phyloP scores from a whole-genome alignment of 352 stramenopile genomes.

The Globisporangium recalcitrans region DNA sequence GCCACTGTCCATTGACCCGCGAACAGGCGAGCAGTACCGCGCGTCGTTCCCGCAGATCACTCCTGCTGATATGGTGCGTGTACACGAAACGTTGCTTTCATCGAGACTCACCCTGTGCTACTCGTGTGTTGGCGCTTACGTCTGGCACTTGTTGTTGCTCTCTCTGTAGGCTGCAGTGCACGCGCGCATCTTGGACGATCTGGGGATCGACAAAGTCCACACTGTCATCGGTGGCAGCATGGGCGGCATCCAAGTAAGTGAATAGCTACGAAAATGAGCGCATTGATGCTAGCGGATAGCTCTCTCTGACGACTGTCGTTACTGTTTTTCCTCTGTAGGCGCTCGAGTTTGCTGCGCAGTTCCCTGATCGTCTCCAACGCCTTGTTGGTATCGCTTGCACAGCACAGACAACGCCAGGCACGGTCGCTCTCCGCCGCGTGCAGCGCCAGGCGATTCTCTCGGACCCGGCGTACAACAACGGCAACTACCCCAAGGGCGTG shows the following conservation, averaged over 20 bases:
- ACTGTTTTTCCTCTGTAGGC: constrained; percentile 29
- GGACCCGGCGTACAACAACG: constrained; percentile 75
- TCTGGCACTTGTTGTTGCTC: background rate
- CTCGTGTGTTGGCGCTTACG: background rate
- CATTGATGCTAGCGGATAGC: background rate
- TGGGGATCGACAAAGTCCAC: constrained; percentile 71
- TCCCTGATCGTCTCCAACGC: constrained; percentile 63
- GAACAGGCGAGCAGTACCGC: constrained; percentile 58
- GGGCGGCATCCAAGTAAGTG: constrained; percentile 57
- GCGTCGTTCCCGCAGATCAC: constrained; percentile 81
- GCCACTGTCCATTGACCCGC: constrained; percentile 50
- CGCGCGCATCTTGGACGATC: constrained; percentile 68
- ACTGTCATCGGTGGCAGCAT: constrained; percentile 85
- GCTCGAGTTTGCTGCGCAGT: constrained; percentile 83
- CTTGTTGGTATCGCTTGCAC: constrained; percentile 81
- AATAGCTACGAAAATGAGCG: background rate
- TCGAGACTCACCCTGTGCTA: no score
- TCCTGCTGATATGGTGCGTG: constrained; percentile 67
- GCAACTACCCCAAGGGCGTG: constrained; percentile 56
- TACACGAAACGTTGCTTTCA: background rate
- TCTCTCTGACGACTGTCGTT: background rate
- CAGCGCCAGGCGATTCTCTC: constrained; percentile 80
- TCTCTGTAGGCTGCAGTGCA: constrained; percentile 49
- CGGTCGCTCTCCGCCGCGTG: constrained; percentile 78
- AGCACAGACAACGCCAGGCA: constrained; percentile 81